Evolutionary conservation across 371 early-diverging fungal genomes (phyloP).

Genomic region (Mortierella sp.): DNA sequence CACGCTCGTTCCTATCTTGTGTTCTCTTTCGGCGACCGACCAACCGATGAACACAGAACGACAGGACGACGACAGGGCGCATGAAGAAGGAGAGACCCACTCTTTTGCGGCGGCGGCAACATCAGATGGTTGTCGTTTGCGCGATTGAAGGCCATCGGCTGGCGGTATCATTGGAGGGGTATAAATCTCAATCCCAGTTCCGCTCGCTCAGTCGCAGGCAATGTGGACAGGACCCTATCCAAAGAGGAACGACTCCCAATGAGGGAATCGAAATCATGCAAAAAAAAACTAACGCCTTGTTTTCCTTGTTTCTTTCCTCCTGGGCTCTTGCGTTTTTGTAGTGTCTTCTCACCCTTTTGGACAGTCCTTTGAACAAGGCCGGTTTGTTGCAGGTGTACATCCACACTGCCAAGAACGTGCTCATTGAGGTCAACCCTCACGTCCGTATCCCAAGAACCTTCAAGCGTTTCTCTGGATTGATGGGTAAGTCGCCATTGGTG

Average conservation of each 20-base stretch:
- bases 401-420: conserved; percentile 92
- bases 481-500: conserved; percentile 68
- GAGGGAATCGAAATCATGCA: neutral
- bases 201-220: neutral
- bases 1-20: neutral
- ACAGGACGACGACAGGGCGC: neutral
- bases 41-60: neutral
- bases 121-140: neutral
- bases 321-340: conserved; percentile 45
- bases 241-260: neutral
- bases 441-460: conserved; percentile 98
- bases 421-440: conserved; percentile 98
- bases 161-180: neutral
- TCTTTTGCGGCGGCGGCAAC: neutral
- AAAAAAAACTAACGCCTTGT: neutral
- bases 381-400: conserved; percentile 96
- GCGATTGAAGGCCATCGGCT: conserved; percentile 7
- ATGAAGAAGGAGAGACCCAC: neutral
- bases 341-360: conserved; percentile 96
- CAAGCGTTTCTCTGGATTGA: conserved; percentile 97
- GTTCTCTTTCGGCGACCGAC: neutral
- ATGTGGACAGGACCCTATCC: neutral
- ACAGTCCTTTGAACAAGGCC: conserved; percentile 98
- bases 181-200: neutral
- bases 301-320: neutral